Base-by-base conservation (phyloP, 495 filamentous ascomycete genomes). In the Talaromyces thailandensis region DNA sequence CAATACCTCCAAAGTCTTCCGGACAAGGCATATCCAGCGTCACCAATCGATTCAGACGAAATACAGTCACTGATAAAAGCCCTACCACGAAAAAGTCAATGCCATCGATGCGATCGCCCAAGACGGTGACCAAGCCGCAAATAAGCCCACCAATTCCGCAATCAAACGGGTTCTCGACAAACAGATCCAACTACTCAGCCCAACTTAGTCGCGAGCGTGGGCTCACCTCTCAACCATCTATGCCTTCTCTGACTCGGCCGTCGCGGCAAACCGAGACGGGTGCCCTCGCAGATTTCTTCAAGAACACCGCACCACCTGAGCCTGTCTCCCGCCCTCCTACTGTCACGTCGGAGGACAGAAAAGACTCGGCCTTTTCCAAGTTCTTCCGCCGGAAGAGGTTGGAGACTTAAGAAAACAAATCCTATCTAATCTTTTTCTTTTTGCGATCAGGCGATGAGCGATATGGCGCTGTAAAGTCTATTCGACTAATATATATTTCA, bases 211-310 rank as follows among this genome's bases (percentile, higher is more conserved):
- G 69, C 64, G 70, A 78, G 63, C 70, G 74, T 57, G 65, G 68
- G 6, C 60, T 66, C 6, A 69, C 57, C 5, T 61, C 31, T 53
- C 52, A 69, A 28, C 51, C 18, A 37, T 68, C 5, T 52, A 64
- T 59, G 31, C 56, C 24, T 57, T 56, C 62, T 67, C 6, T 66
- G 68, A n/a, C 61, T 70, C 35, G 64, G 2, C 18, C 59, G 6
- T 6, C 59, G 50, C 16, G 70, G 60, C 65, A 76, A 56, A 73
- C 75, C n/a, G 78, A 79, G 28, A 92, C 89, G 3, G 84, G 83
- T 45, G 90, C 92, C 31, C 73, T 96, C 60, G 90, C 91, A 2
- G 88, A 90, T 65, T 95, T 96, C 71, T 74, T 96, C 14, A 84
- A 82, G 45, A 88, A 86, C 63, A 89, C 88, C 24, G 90, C 82